Evolutionary conservation across 768 basidiomycete genomes (phyloP).

Genomic region (Tulasnella sp.): DNA sequence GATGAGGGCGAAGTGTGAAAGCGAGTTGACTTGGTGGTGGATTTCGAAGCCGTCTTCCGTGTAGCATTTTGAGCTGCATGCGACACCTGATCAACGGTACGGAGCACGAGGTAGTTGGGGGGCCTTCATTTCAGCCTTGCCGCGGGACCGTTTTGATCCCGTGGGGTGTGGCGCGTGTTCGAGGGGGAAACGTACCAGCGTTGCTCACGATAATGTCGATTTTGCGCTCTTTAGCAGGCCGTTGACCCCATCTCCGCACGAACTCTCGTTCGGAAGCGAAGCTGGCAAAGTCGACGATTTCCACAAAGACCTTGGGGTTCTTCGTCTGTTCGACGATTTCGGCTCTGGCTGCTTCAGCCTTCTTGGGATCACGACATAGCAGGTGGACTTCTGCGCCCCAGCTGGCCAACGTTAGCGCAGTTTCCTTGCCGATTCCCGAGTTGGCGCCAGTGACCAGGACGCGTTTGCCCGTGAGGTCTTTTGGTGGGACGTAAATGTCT

Average conservation of each 20-base stretch:
- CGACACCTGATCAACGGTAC: constrained; percentile 6
- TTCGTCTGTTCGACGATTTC: constrained; percentile 18
- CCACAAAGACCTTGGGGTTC: constrained; percentile 16
- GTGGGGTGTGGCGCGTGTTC: background rate
- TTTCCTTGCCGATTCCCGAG: constrained; percentile 28
- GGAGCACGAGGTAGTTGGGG: background rate
- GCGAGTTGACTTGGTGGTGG: constrained; percentile 22
- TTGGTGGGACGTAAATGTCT: constrained; percentile 19
- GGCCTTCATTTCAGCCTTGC: no score
- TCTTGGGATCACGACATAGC: background rate
- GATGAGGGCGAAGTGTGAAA: background rate
- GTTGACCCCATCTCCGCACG: constrained; percentile 17
- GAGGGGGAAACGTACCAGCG: background rate
- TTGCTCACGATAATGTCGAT: constrained; percentile 21
- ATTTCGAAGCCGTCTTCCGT: constrained; percentile 24
- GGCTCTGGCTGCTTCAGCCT: constrained; percentile 18
- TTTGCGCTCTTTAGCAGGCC: background rate
- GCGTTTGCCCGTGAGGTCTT: constrained; percentile 27
- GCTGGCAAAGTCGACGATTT: constrained; percentile 21
- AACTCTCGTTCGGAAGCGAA: constrained; percentile 19
- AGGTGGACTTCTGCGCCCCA: constrained; percentile 26
- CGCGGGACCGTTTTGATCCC: background rate
- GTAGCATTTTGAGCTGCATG: constrained; percentile 7
- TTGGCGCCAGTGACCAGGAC: background rate
- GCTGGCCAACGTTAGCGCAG: constrained; percentile 23